Evolutionary conservation across 306 rosid species (phyloP), one percentile per base, ranked within the genome.

Genomic region (Ziziphus jujuba): DNA sequence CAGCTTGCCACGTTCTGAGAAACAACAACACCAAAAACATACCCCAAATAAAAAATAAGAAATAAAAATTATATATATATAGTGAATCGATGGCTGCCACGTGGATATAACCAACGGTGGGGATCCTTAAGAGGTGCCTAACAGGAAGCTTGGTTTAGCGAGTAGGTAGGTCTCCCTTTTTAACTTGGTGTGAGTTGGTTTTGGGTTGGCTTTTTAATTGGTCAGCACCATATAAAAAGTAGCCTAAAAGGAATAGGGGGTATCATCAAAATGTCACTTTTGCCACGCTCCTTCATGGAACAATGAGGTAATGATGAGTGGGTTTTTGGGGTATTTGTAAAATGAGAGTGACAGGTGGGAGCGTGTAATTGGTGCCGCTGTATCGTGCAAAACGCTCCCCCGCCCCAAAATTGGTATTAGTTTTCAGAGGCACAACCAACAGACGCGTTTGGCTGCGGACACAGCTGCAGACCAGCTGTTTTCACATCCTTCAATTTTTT

Each of bases 1-100:
- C 59, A 65, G 59, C 68, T 28, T 64, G 44, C 64, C 77, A 65
- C 70, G 69, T 71, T 67, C 47, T 38, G 20, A 34, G 14, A 34
- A 10, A 34, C 14, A 53, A 45, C 61, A 72, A 2, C 55, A 23
- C 60, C 69, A 52, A 61, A 56, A 59, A 31, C 76, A 21, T 28
- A 15, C 19, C 47, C n/a, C n/a, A n/a, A n/a, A n/a, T n/a, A 14
- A 48, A 22, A 55, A 23, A 13, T n/a, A n/a, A n/a, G n/a, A n/a
- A n/a, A n/a, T n/a, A n/a, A n/a, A n/a, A n/a, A n/a, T n/a, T n/a
- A n/a, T n/a, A n/a, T n/a, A n/a, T n/a, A n/a, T n/a, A 45, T 21
- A 4, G 1, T 2, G 21, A 5, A 15, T 7, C 22, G 5, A 17
- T 16, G 7, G 2, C 3, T 13, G 78, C 69, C 78, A 53, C 67